A percentile compares a stretch with the other conserved stretches of the same genome.
These are phyloP conservation scores for Leishmania lainsoni DNA, from an alignment of 208 protist genomes.

Conservation along the genomic window DNA sequence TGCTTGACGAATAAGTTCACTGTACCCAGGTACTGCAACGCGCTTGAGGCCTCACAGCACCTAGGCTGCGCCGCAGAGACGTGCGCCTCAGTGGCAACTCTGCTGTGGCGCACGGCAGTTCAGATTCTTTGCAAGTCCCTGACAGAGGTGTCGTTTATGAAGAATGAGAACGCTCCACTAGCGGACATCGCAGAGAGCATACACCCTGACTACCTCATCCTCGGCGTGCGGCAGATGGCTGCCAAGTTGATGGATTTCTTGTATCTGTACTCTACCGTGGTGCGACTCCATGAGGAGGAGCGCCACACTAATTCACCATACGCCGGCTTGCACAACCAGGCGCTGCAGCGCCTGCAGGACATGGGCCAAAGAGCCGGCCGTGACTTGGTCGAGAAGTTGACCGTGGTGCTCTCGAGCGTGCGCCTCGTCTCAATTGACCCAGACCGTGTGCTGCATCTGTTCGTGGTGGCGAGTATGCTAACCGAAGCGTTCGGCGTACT, in stretches of 20 bases:
- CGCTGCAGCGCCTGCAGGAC: conserved; percentile 40
- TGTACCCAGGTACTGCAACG: conserved; percentile 67
- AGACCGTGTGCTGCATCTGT: conserved; percentile 78
- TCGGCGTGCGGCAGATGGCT: conserved; percentile 74
- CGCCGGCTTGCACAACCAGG: conserved; percentile 48
- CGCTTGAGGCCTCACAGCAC: conserved; percentile 52
- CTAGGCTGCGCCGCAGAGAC: conserved; percentile 36
- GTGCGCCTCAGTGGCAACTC: conserved; percentile 49
- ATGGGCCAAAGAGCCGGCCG: conserved; percentile 64
- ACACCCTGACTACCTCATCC: conserved; percentile 71
- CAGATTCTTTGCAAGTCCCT: conserved; percentile 75
- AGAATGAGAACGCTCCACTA: conserved; percentile 60
- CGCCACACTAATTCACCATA: conserved; percentile 28
- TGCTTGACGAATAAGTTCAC: conserved; percentile 81
- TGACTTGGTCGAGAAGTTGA: conserved; percentile 81
- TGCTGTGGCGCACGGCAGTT: conserved; percentile 72
- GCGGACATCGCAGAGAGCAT: conserved; percentile 75
- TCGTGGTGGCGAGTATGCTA: conserved; percentile 77
- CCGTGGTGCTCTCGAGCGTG: conserved; percentile 46
- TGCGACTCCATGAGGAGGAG: conserved; percentile 65
- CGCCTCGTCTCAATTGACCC: conserved; percentile 51
- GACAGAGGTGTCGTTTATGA: conserved; percentile 73
- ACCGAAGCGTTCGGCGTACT: conserved; percentile 55
- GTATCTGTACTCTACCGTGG: conserved; percentile 64
- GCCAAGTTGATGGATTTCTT: conserved; percentile 82